Percentiles rank a stretch among this genome's conserved stretches.
These are phyloP conservation scores for Xylaria bambusicola DNA, from an alignment of 495 filamentous ascomycete species.

Conservation along the genomic window DNA sequence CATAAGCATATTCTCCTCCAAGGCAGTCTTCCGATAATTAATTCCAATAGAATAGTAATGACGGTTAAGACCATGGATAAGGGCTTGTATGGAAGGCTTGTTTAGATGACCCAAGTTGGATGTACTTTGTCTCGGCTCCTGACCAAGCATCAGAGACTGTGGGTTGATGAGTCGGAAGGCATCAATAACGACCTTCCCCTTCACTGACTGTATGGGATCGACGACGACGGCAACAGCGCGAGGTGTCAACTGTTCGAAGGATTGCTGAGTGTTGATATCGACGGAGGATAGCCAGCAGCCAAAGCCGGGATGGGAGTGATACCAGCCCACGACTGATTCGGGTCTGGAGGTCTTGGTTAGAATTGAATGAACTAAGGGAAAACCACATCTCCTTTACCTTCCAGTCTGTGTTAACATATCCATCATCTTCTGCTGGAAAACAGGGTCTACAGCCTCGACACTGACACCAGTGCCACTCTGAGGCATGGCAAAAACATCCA, in stretches of 20 bases:
- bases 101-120: constrained; percentile 97
- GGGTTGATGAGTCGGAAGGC: constrained; percentile 99
- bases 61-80: constrained; percentile 95
- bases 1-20: constrained; percentile 99
- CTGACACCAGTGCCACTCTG: constrained; percentile 97
- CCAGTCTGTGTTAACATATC: constrained; percentile 98
- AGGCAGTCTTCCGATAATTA: constrained; percentile 94
- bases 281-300: constrained; percentile 98
- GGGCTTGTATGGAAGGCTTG: constrained; percentile 98
- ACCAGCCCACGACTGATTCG: constrained; percentile 98
- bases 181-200: constrained; percentile 99
- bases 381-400: constrained; percentile 60
- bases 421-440: constrained; percentile 99
- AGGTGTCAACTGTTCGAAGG: constrained; percentile 95
- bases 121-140: constrained; percentile 97
- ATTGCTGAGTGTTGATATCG: constrained; percentile 99
- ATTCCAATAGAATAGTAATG: constrained; percentile 99
- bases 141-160: constrained; percentile 96
- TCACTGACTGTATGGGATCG: constrained; percentile 98
- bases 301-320: constrained; percentile 98
- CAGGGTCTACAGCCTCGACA: constrained; percentile 96
- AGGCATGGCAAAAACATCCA: constrained; percentile 99
- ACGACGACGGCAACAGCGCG: constrained; percentile 97
- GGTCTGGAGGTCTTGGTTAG: constrained; percentile 56
- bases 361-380: background rate